Evolutionary conservation across 2,329 filamentous ascomycete species (phyloP).

Genomic region (Aspergillus phoenicis): DNA sequence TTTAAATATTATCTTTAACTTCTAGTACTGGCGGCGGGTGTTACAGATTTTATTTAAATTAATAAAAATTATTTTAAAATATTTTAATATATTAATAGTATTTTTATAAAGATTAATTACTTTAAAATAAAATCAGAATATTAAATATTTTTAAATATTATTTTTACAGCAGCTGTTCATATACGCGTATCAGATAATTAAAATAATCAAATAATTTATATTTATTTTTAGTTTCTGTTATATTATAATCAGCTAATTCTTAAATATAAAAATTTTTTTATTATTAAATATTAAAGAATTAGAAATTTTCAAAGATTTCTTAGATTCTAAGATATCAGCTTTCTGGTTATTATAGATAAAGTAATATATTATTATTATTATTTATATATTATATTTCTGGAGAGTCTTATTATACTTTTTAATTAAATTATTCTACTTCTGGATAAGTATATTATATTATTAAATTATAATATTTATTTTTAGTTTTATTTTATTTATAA

Average conservation of each 20-base stretch:
- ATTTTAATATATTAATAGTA: not conserved
- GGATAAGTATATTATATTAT: not conserved
- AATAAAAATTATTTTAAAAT: no score
- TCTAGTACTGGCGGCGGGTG: no score
- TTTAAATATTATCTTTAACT: no score
- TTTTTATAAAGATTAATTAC: not conserved
- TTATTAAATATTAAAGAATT: no score
- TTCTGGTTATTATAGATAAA: not conserved
- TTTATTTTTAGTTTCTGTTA: no score
- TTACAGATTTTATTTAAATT: no score
- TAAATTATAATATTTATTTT: not conserved
- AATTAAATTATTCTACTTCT: not conserved
- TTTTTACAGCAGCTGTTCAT: no score
- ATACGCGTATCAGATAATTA: no score
- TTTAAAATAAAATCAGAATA: not conserved
- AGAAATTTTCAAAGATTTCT: no score
- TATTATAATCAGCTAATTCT: not conserved
- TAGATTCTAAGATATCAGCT: no score
- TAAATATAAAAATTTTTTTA: not conserved
- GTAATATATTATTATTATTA: not conserved
- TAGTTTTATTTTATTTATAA: not conserved
- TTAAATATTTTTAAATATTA: not conserved
- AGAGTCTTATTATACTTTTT: not conserved
- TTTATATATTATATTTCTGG: no score
- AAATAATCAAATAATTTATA: no score